A percentile compares a stretch with the other conserved stretches of the same genome.
Evolutionary conservation across 495 filamentous ascomycete species (phyloP).

Genomic region (Penicillium canescens): DNA sequence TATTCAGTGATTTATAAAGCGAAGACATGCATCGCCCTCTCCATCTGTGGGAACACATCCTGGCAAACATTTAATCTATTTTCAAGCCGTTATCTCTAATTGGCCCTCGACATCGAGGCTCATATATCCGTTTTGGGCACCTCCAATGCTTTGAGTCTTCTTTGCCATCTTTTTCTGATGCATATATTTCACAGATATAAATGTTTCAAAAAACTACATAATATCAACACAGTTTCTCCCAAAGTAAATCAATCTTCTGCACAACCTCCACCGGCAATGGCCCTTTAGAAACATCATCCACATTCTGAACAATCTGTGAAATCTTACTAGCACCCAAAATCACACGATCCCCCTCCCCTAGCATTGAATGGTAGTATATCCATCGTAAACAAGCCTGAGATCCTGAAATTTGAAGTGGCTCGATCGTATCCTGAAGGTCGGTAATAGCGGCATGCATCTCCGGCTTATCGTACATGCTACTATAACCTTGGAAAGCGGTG

Average conservation of each 20-base stretch:
- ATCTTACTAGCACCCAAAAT: conserved; percentile 36
- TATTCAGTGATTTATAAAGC: too few species aligned
- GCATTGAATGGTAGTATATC: conserved; percentile 31
- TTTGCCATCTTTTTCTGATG: too few species aligned
- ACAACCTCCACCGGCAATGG: conserved; percentile 29
- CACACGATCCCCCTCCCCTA: conserved; percentile 32
- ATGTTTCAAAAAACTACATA: too few species aligned
- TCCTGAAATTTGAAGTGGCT: conserved; percentile 18
- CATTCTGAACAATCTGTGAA: conserved; percentile 29
- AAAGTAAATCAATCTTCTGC: conserved; percentile 13
- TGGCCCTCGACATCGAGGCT: too few species aligned
- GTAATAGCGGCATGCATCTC: conserved; percentile 23
- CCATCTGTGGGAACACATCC: too few species aligned
- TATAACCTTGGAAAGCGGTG: too few species aligned
- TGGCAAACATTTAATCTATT: too few species aligned
- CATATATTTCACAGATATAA: too few species aligned
- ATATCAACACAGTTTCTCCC: not conserved
- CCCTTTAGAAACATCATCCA: conserved; percentile 24
- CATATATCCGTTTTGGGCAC: too few species aligned
- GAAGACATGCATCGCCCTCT: too few species aligned
- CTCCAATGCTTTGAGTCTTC: too few species aligned
- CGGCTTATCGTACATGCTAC: conserved; percentile 19
- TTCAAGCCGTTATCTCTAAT: too few species aligned
- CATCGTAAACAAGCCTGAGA: conserved; percentile 34
- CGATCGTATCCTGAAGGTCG: conserved; percentile 10